Evolutionary conservation across 164 flowering plant genomes (phyloP), one percentile per base, ranked within the genome.

Genomic region (Nymphaea thermarum): DNA sequence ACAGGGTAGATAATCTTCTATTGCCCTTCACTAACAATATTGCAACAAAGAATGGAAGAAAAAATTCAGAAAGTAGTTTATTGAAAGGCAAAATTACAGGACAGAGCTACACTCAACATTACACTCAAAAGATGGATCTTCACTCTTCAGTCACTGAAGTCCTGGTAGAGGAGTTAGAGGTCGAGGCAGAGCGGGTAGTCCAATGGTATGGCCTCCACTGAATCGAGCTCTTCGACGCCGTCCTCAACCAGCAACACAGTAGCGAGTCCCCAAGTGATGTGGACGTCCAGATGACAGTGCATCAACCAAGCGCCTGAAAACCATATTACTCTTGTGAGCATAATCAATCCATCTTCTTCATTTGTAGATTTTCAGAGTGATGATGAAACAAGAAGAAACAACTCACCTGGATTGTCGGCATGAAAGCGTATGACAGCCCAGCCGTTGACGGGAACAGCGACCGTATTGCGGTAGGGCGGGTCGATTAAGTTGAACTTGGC

Each of bases 271-370:
- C 95, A 91, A 2, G 72, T 72, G 25, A 87, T 83, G 60, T 91
- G 97, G 61, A 83, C 83, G 67, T 91, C 97, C 76, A 88, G 72
- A 73, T 91, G 97, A 69, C 97, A 88, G 65, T 91, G 97, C 95
- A 91, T 75, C 44, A 91, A 36, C 97, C 97, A 91, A 42, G 76
- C 84, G 42, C 96, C 96, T 89, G 81, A 61, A 43, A 45, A 64
- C 11, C 7, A 12, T 47, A 47, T 47, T 12, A 47, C 12, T 47
- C 55, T 6, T 47, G 55, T 47, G 11, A 6, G 12, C 11, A 47
- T 7, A 4, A 47, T 47, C 11, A 47, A 47, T 6, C 55, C 55
- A 6, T 25, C 36, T 47, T 47, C 55, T 47, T 7, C 3, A 2
- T 7, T 6, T 47, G 55, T 47, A 47, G 7, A 47, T 47, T 12